Conservation (phyloP, 306 rosid genomes). For the Lathyrus oleraceus region DNA sequence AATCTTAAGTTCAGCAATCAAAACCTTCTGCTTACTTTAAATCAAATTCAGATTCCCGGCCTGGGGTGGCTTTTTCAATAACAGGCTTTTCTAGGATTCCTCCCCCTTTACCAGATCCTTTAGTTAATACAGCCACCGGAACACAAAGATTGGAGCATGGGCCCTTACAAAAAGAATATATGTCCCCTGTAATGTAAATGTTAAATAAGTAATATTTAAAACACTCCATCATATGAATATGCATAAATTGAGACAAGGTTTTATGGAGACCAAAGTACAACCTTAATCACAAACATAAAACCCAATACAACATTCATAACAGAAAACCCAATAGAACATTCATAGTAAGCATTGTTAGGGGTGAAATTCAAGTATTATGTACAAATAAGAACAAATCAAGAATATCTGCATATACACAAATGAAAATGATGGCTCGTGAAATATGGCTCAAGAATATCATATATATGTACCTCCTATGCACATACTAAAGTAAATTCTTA, state of each 20-base stretch:
- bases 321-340: not conserved
- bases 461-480: not conserved
- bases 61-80: slow-evolving; percentile 58
- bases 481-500: not conserved
- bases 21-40: slow-evolving; percentile 49
- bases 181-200: slow-evolving; percentile 57
- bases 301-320: not conserved
- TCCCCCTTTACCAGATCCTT: slow-evolving; percentile 63
- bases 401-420: not conserved
- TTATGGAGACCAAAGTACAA: not conserved
- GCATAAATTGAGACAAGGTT: slow-evolving; percentile 11
- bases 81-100: slow-evolving; percentile 63
- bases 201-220: slow-evolving; percentile 24
- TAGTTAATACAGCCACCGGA: slow-evolving; percentile 48
- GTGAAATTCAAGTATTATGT: not conserved
- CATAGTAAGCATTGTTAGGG: not conserved
- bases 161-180: slow-evolving; percentile 54
- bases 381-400: not conserved
- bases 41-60: slow-evolving; percentile 74
- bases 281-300: not conserved
- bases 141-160: slow-evolving; percentile 50
- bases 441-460: too few relatives aligned
- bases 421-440: not conserved
- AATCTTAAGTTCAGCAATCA: not conserved
- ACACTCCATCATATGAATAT: not conserved